These are phyloP conservation scores for Sugiyamaella floridensis DNA, from an alignment of 805 yeast genomes.

Conservation along the genomic window DNA sequence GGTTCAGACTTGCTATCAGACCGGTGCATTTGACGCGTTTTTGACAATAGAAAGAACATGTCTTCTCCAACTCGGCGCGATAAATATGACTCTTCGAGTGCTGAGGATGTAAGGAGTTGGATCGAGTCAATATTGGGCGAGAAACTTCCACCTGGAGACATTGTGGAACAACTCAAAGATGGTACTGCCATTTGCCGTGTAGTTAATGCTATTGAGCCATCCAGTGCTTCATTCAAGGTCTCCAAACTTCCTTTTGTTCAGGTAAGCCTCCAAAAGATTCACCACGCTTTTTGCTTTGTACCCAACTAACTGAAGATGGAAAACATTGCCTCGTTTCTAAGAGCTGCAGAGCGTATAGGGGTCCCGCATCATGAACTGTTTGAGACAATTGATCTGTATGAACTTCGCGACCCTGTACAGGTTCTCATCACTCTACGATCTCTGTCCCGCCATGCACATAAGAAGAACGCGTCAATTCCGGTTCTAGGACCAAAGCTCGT, in stretches of 20 bases:
- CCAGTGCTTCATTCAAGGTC: slow-evolving; percentile 42
- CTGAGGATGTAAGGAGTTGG: slow-evolving; percentile 43
- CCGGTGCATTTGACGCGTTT: no score
- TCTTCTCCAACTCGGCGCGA: slow-evolving; percentile 9
- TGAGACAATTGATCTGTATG: slow-evolving; percentile 71
- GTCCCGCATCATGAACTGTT: slow-evolving; percentile 77
- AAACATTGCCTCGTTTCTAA: slow-evolving; percentile 65
- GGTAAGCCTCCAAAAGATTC: no score
- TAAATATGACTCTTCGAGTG: slow-evolving; percentile 15
- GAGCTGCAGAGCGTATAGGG: slow-evolving; percentile 55
- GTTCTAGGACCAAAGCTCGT: slow-evolving; percentile 55
- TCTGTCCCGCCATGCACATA: slow-evolving; percentile 61
- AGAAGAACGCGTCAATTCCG: slow-evolving; percentile 43
- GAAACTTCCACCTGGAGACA: slow-evolving; percentile 35
- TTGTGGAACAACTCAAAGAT: slow-evolving; percentile 52
- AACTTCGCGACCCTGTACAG: slow-evolving; percentile 68
- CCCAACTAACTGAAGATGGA: slow-evolving; percentile 52
- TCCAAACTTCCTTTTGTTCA: slow-evolving; percentile 65
- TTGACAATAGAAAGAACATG: not conserved
- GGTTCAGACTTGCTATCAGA: no score
- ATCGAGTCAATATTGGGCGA: slow-evolving; percentile 37
- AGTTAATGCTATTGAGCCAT: slow-evolving; percentile 36
- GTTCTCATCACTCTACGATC: slow-evolving; percentile 70
- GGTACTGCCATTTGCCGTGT: slow-evolving; percentile 52
- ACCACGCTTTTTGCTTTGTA: not conserved